Evolutionary conservation across 2,329 filamentous ascomycete genomes (phyloP).

Genomic region (Claviceps sp.): DNA sequence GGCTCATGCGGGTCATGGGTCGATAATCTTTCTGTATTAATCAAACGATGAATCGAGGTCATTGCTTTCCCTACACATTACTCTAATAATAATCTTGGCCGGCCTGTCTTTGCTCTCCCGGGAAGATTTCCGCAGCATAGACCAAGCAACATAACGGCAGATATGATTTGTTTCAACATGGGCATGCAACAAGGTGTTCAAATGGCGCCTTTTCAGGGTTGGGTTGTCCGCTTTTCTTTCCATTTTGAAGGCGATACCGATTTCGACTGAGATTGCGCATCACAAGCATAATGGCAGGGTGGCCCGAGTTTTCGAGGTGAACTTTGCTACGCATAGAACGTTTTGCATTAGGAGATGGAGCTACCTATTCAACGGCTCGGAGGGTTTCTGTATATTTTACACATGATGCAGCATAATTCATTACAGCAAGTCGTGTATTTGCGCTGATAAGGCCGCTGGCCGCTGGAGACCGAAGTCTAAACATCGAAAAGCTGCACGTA

Average conservation of each 20-base stretch:
- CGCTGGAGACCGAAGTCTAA: too few species aligned
- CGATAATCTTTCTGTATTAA: constrained; percentile 74
- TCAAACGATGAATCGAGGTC: constrained; percentile 19
- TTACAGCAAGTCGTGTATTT: not conserved
- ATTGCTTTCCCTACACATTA: not conserved
- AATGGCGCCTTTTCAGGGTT: not conserved
- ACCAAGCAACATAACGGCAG: not conserved
- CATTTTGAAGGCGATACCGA: not conserved
- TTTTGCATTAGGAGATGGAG: not conserved
- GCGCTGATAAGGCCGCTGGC: too few species aligned
- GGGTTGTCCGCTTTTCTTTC: not conserved
- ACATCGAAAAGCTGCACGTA: too few species aligned
- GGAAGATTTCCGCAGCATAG: not conserved
- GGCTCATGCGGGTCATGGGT: constrained; percentile 73
- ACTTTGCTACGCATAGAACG: not conserved
- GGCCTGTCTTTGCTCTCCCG: not conserved
- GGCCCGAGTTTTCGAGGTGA: not conserved
- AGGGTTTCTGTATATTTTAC: not conserved
- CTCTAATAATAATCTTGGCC: not conserved
- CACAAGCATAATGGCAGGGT: not conserved
- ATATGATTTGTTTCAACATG: not conserved
- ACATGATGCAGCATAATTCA: not conserved
- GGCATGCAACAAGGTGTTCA: not conserved
- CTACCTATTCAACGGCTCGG: not conserved
- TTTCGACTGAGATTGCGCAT: not conserved